A percentile compares a stretch with the other conserved stretches of the same genome.
phyloP scores from a whole-genome alignment of 1,284 basidiomycete genomes.

The Nidula niveotomentosa region DNA sequence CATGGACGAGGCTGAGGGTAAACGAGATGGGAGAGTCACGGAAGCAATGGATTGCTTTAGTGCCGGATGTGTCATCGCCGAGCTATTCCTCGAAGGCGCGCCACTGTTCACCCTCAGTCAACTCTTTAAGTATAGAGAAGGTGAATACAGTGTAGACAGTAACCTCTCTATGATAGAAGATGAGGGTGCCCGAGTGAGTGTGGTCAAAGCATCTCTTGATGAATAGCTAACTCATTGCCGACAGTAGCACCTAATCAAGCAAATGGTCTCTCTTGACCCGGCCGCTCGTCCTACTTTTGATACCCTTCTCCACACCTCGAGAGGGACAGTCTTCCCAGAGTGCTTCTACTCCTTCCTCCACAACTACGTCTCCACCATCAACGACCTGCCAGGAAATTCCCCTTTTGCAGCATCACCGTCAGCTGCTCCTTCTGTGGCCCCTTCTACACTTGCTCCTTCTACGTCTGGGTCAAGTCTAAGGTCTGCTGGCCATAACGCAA shows the following conservation, averaged over 20 bases:
- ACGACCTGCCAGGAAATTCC: slow-evolving; percentile 57
- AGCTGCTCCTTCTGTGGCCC: slow-evolving; percentile 13
- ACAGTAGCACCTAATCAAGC: slow-evolving; percentile 77
- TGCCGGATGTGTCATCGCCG: slow-evolving; percentile 93
- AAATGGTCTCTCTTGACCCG: slow-evolving; percentile 89
- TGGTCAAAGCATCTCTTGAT: neutral
- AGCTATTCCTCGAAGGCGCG: slow-evolving; percentile 94
- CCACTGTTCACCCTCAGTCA: slow-evolving; percentile 95
- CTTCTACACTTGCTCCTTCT: slow-evolving; percentile 18
- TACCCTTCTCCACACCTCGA: slow-evolving; percentile 74
- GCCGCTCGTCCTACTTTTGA: slow-evolving; percentile 81
- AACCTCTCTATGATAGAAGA: slow-evolving; percentile 83
- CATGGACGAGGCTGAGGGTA: slow-evolving; percentile 44
- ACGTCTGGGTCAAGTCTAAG: slow-evolving; percentile 20
- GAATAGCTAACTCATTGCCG: slow-evolving; percentile 17
- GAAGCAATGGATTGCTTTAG: slow-evolving; percentile 99
- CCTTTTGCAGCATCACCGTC: slow-evolving; percentile 37
- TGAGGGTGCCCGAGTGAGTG: slow-evolving; percentile 73
- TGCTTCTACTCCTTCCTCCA: slow-evolving; percentile 94
- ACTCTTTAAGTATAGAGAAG: slow-evolving; percentile 92
- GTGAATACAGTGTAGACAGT: slow-evolving; percentile 77
- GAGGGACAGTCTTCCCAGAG: slow-evolving; percentile 85
- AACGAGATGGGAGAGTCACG: slow-evolving; percentile 78
- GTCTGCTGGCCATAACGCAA: slow-evolving; percentile 22
- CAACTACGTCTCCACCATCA: slow-evolving; percentile 82